Percentiles rank a stretch among this genome's conserved stretches.
Evolutionary conservation across 1,284 basidiomycete species (phyloP).

Genomic region (Phaffia rhodozyma): DNA sequence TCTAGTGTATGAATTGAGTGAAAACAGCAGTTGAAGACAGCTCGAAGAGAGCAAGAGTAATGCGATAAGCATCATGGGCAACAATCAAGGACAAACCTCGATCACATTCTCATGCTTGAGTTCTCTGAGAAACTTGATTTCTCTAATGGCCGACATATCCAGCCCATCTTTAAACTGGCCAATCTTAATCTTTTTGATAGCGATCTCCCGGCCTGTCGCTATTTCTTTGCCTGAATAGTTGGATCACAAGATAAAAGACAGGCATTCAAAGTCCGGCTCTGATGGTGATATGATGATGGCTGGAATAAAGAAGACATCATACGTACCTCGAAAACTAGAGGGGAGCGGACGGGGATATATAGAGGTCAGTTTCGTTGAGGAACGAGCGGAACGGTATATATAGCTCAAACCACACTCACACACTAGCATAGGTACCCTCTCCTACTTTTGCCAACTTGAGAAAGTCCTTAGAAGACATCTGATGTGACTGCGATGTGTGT

Average conservation of each 20-base stretch:
- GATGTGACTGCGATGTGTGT: too few species aligned
- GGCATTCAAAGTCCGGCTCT: conserved; percentile 28
- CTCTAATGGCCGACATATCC: conserved; percentile 96
- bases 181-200: conserved; percentile 97
- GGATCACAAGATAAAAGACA: not conserved
- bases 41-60: not conserved
- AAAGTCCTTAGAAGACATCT: not conserved
- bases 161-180: conserved; percentile 95
- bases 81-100: conserved; percentile 46
- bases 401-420: conserved; percentile 39
- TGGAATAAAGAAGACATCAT: not conserved
- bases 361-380: conserved; percentile 43
- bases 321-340: not conserved
- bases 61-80: not conserved
- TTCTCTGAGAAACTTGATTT: conserved; percentile 94
- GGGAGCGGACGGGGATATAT: conserved; percentile 37
- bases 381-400: not conserved
- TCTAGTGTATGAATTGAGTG: conserved; percentile 39
- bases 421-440: conserved; percentile 95
- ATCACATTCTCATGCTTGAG: conserved; percentile 91
- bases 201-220: conserved; percentile 61
- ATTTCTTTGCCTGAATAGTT: conserved; percentile 46
- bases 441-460: conserved; percentile 75
- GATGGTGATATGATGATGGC: conserved; percentile 23
- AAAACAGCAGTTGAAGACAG: not conserved